Base-by-base conservation (phyloP, 306 rosid genomes). In the Vachellia pachyceras region DNA sequence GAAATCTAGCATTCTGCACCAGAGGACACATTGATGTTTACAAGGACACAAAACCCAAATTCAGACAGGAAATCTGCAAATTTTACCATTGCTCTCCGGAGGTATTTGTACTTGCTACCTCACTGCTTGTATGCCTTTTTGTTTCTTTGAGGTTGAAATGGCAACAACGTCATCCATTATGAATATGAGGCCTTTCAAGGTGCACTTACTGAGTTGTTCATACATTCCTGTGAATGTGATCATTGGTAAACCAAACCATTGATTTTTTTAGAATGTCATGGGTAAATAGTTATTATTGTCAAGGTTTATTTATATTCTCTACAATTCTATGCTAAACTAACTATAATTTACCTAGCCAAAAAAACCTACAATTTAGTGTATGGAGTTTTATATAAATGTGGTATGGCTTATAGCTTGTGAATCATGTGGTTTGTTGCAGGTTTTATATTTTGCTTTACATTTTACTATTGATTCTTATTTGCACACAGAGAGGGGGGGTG, bases 1-100 rank as follows among this genome's bases (percentile, higher is more conserved):
- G 49, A 72, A 73, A 44, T 72, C 29, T 72, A 72, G 71, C 65
- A 72, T 55, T 18, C 64, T 67, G 83, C 22, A 83, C 23, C 36
- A 61, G 15, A 17, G 46, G 57, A 22, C 49, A 44, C 63, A 60
- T n/a, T 64, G 22, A 64, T 35, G 40, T 6, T n/a, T 35, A 35
- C 17, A 44, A 71, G 52, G 66, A 54, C 20, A 29, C 57, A 35
- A 35, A 54, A 47, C 13, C 60, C 66, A 64, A 58, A 52, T 80
- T 76, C 79, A 35, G 29, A 36, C 44, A 18, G 65, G 20, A 42
- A 63, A 54, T 44, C 68, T 42, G 14, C 80, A 44, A 12, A 37
- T 76, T 54, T 76, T 44, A 57, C 71, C 42, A 65, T 44, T 55
- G 44, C 23, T 70, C 3, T 2, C 41, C 3, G 40, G 36, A 23